Percentiles rank a stretch among this genome's conserved stretches.
Evolutionary conservation across 2,329 filamentous ascomycete genomes (phyloP).

Genomic region (Pyricularia pennisetigena): DNA sequence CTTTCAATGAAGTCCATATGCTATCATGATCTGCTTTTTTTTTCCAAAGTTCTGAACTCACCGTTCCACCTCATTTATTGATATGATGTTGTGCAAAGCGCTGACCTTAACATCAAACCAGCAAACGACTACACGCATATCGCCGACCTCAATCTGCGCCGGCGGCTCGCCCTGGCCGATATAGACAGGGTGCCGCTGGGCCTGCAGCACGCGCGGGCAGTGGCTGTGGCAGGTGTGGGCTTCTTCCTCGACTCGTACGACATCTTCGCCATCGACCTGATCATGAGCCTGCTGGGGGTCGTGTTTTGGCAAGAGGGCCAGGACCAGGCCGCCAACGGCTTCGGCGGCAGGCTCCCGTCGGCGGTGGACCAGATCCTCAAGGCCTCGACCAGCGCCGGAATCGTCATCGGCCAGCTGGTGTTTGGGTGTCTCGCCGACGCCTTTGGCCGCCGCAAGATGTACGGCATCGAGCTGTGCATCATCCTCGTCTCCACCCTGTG

Average conservation of each 20-base stretch:
- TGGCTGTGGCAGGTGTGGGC: slow-evolving; percentile 70
- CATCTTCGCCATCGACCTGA: slow-evolving; percentile 67
- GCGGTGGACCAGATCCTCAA: slow-evolving; percentile 74
- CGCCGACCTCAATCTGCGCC: slow-evolving; percentile 66
- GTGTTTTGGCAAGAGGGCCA: slow-evolving; percentile 52
- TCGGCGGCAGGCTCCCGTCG: slow-evolving; percentile 43
- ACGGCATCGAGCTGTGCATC: slow-evolving; percentile 70
- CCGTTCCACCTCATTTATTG: neutral
- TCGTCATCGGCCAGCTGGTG: slow-evolving; percentile 70
- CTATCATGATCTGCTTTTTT: neutral
- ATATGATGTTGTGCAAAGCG: neutral
- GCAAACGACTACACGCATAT: slow-evolving; percentile 32
- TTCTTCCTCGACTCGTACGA: slow-evolving; percentile 87
- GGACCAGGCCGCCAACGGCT: neutral
- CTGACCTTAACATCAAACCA: neutral
- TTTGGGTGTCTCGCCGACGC: slow-evolving; percentile 73
- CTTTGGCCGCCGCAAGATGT: slow-evolving; percentile 35
- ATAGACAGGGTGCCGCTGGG: slow-evolving; percentile 76
- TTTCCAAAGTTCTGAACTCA: too few relatives aligned
- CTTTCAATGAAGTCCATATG: neutral
- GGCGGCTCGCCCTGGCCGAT: slow-evolving; percentile 69
- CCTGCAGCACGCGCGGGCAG: slow-evolving; percentile 74
- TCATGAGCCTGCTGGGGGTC: slow-evolving; percentile 68
- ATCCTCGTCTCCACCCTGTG: slow-evolving; percentile 72
- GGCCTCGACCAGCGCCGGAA: slow-evolving; percentile 72